Conservation (phyloP, 352 stramenopile genomes). For the Phytophthora megakarya region DNA sequence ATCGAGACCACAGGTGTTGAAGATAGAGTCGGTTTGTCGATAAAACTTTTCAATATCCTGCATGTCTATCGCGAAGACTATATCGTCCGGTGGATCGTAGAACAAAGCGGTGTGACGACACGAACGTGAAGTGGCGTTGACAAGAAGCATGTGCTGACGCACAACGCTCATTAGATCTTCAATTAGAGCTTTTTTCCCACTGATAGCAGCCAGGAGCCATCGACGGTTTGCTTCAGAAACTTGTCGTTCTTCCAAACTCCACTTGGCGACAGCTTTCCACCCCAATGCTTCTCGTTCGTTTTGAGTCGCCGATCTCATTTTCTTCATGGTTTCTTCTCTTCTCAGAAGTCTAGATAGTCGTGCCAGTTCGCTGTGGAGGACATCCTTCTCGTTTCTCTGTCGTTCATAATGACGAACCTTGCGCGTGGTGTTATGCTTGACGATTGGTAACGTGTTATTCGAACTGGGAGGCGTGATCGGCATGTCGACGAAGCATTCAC, state of each 20-base stretch:
- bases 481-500: neutral
- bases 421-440: neutral
- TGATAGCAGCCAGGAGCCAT: slow-evolving; percentile 2
- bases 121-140: neutral
- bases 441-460: neutral
- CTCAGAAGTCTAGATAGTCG: neutral
- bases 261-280: slow-evolving; percentile 1
- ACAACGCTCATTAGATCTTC: neutral
- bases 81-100: neutral
- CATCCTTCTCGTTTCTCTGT: slow-evolving; percentile 7
- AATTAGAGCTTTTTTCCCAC: neutral
- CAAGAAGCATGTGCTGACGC: slow-evolving; percentile 1
- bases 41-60: slow-evolving; percentile 2
- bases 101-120: neutral
- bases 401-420: slow-evolving; percentile 1
- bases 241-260: neutral
- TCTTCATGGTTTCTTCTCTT: neutral
- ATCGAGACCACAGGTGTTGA: slow-evolving; percentile 1
- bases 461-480: neutral
- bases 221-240: neutral
- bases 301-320: neutral
- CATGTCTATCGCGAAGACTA: slow-evolving; percentile 7
- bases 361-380: neutral
- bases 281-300: neutral
- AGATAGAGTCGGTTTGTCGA: neutral